These are phyloP conservation scores for Carallia brachiata DNA, from an alignment of 345 rosid genomes.

Conservation along the genomic window DNA sequence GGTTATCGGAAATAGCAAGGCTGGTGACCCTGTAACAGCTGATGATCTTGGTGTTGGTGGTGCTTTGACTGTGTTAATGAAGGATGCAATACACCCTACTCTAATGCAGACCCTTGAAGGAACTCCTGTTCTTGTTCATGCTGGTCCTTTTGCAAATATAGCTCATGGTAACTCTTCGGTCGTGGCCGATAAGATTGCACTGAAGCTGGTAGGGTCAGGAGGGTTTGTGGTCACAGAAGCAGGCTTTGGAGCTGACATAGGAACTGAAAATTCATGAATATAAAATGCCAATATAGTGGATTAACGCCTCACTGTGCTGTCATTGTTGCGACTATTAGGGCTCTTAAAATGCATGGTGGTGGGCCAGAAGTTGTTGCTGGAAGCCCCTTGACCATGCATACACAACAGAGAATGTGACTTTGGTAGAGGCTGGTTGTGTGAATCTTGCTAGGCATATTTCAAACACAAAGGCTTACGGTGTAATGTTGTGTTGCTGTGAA, in stretches of 20 bases:
- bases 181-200: constrained; percentile 93
- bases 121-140: constrained; percentile 96
- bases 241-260: constrained; percentile 97
- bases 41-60: constrained; percentile 99
- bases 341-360: constrained; percentile 99
- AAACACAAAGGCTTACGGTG: constrained; percentile 84
- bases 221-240: constrained; percentile 99
- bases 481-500: constrained; percentile 98
- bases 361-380: constrained; percentile 95
- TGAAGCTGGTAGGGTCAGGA: constrained; percentile 92
- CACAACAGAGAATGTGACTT: constrained; percentile 74
- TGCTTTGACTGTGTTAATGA: constrained; percentile 95
- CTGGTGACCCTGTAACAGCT: constrained; percentile 92
- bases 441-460: constrained; percentile 90
- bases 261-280: constrained; percentile 96
- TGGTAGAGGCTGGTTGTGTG: constrained; percentile 94
- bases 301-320: constrained; percentile 89
- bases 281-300: constrained; percentile 88
- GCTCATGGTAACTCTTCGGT: constrained; percentile 99
- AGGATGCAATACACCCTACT: constrained; percentile 94
- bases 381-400: constrained; percentile 92
- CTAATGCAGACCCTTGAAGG: constrained; percentile 99
- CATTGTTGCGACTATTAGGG: constrained; percentile 95
- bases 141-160: constrained; percentile 98
- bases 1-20: constrained; percentile 93